Evolutionary conservation across 2,329 filamentous ascomycete genomes (phyloP).

Genomic region (Penicillium aurantiogriseum): DNA sequence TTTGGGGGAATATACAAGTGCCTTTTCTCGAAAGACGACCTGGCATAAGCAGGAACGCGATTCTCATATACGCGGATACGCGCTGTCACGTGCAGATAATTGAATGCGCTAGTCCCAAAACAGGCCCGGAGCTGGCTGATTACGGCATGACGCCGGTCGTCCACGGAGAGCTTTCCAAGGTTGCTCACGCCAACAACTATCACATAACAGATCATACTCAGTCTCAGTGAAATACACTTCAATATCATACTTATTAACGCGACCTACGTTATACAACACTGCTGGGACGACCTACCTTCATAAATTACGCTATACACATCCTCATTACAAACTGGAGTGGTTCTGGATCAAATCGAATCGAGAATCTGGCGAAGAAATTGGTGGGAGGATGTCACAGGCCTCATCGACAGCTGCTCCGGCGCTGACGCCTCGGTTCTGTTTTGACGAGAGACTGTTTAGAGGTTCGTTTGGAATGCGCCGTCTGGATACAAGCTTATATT

Average conservation of each 20-base stretch:
- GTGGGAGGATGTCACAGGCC: conserved; percentile 40
- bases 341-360: conserved; percentile 36
- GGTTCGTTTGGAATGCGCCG: conserved; percentile 49
- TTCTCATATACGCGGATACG: background rate
- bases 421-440: conserved; percentile 74
- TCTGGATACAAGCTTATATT: conserved; percentile 13
- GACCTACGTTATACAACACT: background rate
- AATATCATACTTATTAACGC: background rate
- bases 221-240: background rate
- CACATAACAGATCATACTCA: background rate
- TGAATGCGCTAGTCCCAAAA: background rate
- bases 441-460: conserved; percentile 66
- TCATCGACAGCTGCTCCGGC: conserved; percentile 47
- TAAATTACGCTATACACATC: background rate
- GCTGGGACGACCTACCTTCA: background rate
- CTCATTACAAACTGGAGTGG: conserved; percentile 41
- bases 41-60: background rate
- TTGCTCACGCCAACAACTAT: background rate
- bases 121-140: background rate
- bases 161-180: background rate
- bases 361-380: conserved; percentile 21
- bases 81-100: conserved; percentile 5
- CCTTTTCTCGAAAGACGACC: background rate
- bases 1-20: conserved; percentile 6
- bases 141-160: background rate